These are phyloP conservation scores for Xanthoparmelia taractica DNA, from an alignment of 495 filamentous ascomycete genomes.

Conservation along the genomic window DNA sequence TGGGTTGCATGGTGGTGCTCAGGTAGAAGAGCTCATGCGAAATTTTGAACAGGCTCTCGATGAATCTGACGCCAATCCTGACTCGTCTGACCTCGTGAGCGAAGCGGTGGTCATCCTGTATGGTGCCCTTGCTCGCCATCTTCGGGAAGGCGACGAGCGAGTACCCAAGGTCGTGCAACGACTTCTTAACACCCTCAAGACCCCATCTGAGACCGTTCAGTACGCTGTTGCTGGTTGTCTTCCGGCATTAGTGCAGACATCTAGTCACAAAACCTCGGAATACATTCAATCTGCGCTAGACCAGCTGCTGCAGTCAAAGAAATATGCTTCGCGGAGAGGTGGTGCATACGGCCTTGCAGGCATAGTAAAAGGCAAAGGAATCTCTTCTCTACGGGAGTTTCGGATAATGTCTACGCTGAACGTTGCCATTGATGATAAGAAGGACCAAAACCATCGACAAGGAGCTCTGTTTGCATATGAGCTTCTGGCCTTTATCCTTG, in stretches of 20 bases:
- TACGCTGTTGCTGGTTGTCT: constrained; percentile 91
- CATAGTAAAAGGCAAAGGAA: constrained; percentile 75
- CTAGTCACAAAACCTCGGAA: constrained; percentile 61
- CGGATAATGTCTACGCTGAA: constrained; percentile 74
- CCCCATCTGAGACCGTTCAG: constrained; percentile 94
- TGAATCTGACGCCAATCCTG: constrained; percentile 67
- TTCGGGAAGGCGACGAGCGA: constrained; percentile 72
- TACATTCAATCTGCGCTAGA: constrained; percentile 78
- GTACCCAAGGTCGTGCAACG: constrained; percentile 78
- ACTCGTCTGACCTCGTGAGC: constrained; percentile 76
- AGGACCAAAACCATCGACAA: constrained; percentile 78
- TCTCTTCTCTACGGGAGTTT: constrained; percentile 74
- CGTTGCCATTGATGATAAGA: constrained; percentile 80
- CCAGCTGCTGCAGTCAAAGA: constrained; percentile 71
- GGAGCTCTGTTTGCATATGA: constrained; percentile 87
- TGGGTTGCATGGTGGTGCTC: constrained; percentile 62
- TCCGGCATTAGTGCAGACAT: constrained; percentile 77
- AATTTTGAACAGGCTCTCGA: constrained; percentile 80
- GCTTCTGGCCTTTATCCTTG: constrained; percentile 75
- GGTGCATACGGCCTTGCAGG: constrained; percentile 93
- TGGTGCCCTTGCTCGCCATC: constrained; percentile 81
- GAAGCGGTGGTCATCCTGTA: constrained; percentile 97
- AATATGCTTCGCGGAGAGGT: constrained; percentile 82
- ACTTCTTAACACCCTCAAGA: constrained; percentile 76
- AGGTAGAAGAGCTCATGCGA: constrained; percentile 86